These are phyloP conservation scores for Dacryopinax spathularia DNA, from an alignment of 768 basidiomycete species.

Conservation along the genomic window DNA sequence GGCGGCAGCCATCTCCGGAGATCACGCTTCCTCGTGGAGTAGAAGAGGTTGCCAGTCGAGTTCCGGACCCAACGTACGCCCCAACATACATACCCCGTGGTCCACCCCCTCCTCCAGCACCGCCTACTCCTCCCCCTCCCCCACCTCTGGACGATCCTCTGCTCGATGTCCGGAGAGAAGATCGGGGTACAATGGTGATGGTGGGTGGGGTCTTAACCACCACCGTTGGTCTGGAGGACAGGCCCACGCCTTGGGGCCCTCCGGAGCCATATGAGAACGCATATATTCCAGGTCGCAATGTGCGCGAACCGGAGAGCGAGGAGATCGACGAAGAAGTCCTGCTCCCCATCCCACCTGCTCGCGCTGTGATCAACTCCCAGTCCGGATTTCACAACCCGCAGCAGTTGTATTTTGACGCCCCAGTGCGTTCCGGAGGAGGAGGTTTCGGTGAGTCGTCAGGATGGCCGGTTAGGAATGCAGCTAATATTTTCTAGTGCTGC, in stretches of 20 bases:
- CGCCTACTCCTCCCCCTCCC: not conserved
- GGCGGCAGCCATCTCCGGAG: too few relatives aligned
- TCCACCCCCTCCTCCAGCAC: too few relatives aligned
- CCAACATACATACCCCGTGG: too few relatives aligned
- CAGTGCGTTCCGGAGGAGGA: not conserved
- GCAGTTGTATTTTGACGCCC: not conserved
- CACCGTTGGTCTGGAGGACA: not conserved
- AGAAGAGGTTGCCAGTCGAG: too few relatives aligned
- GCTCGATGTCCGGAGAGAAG: not conserved
- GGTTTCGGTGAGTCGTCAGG: not conserved
- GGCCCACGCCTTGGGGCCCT: not conserved
- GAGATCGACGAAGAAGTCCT: not conserved
- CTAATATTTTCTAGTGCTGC: not conserved
- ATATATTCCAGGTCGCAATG: not conserved
- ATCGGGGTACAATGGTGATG: not conserved
- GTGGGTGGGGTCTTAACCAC: not conserved
- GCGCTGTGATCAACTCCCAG: not conserved
- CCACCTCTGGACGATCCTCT: not conserved
- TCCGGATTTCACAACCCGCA: not conserved
- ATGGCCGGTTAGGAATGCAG: not conserved
- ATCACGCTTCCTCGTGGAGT: too few relatives aligned
- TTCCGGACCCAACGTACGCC: too few relatives aligned
- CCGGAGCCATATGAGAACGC: not conserved
- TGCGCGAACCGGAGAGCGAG: not conserved
- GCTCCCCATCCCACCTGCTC: not conserved